Evolutionary conservation across 495 filamentous ascomycete genomes (phyloP).

Genomic region (Pseudoneurospora amorphoporcata): DNA sequence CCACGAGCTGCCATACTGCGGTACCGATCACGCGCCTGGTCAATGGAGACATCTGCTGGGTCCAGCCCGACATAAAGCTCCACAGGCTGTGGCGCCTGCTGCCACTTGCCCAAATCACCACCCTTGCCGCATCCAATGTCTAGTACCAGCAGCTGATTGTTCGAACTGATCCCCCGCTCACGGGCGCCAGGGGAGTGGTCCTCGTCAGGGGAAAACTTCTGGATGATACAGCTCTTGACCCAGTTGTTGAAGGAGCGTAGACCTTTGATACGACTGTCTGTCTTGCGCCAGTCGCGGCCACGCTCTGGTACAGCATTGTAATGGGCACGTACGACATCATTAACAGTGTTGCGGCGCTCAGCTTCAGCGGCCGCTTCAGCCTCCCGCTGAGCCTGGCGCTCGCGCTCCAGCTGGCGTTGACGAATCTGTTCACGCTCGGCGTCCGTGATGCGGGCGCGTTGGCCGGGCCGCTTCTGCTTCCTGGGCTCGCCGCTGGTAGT

Average conservation of each 20-base stretch:
- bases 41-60: conserved; percentile 81
- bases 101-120: conserved; percentile 92
- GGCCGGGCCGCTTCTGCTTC: conserved; percentile 79
- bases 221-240: conserved; percentile 93
- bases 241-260: conserved; percentile 95
- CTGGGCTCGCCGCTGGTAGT: conserved; percentile 37
- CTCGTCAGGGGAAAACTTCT: conserved; percentile 88
- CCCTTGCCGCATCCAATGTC: conserved; percentile 97
- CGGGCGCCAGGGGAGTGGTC: conserved; percentile 43
- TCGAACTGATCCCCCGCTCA: conserved; percentile 41
- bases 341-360: conserved; percentile 44
- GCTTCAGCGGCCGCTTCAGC: conserved; percentile 29
- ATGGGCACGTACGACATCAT: conserved; percentile 81
- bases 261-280: conserved; percentile 86
- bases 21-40: conserved; percentile 81
- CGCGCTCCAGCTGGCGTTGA: conserved; percentile 54
- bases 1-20: conserved; percentile 53
- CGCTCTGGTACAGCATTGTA: conserved; percentile 95
- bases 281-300: conserved; percentile 88
- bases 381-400: conserved; percentile 48
- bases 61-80: conserved; percentile 88
- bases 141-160: conserved; percentile 61
- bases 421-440: conserved; percentile 59
- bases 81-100: conserved; percentile 72
- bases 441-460: conserved; percentile 63